Evolutionary conservation across 805 yeast species (phyloP).

Genomic region (Wickerhamiella hasegawae): DNA sequence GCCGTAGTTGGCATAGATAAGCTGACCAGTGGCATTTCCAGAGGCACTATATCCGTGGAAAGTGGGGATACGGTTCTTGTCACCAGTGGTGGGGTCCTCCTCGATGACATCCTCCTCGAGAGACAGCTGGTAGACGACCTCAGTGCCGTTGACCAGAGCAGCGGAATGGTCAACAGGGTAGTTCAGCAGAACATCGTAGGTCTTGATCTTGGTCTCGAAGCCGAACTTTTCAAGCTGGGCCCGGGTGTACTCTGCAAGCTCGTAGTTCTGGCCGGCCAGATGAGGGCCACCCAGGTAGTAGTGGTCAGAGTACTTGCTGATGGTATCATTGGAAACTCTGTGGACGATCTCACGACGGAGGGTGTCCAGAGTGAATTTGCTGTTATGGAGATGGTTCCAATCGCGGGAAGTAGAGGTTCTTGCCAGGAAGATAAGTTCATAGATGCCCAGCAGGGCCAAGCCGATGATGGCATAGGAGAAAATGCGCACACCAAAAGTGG

Average conservation of each 20-base stretch:
- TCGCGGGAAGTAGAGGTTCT: slow-evolving; percentile 17
- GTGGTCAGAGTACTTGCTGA: slow-evolving; percentile 9
- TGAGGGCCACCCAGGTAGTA: slow-evolving; percentile 20
- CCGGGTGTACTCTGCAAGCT: slow-evolving; percentile 38
- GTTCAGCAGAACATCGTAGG: slow-evolving; percentile 46
- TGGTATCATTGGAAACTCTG: slow-evolving; percentile 7
- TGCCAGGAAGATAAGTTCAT: slow-evolving; percentile 15
- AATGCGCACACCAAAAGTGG: slow-evolving; percentile 15
- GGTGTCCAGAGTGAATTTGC: slow-evolving; percentile 7
- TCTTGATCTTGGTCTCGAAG: slow-evolving; percentile 33
- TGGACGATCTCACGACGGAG: slow-evolving; percentile 8
- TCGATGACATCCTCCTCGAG: slow-evolving; percentile 35
- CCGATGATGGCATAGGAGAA: slow-evolving; percentile 11
- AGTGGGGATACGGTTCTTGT: slow-evolving; percentile 42
- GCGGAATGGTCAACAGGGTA: slow-evolving; percentile 44
- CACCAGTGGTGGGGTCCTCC: slow-evolving; percentile 34
- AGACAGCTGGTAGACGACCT: slow-evolving; percentile 32
- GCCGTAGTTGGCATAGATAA: slow-evolving; percentile 58
- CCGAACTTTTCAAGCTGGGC: slow-evolving; percentile 47
- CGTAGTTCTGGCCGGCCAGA: slow-evolving; percentile 24
- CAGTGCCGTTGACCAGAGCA: slow-evolving; percentile 24
- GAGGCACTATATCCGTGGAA: slow-evolving; percentile 64
- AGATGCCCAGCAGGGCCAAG: slow-evolving; percentile 9
- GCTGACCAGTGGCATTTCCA: slow-evolving; percentile 56
- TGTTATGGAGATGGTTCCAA: slow-evolving; percentile 15